Evolutionary conservation across 768 basidiomycete species (phyloP).

Genomic region (Tulasnella sp.): DNA sequence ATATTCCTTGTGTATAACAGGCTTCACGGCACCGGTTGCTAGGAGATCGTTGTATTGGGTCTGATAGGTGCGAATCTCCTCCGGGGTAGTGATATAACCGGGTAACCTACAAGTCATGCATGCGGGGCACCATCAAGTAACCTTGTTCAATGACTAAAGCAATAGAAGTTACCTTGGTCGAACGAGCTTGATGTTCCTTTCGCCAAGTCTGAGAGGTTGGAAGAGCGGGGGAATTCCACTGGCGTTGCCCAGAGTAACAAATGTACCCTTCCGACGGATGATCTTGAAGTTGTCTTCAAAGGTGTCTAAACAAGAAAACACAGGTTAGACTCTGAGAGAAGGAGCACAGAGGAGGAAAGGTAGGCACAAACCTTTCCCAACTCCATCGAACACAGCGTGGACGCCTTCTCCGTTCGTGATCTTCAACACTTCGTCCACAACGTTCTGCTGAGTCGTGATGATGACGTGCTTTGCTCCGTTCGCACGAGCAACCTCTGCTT

Average conservation of each 20-base stretch:
- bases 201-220: constrained; percentile 57
- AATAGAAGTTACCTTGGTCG: constrained; percentile 57
- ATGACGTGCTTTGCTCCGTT: constrained; percentile 86
- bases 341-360: neutral
- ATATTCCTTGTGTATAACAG: constrained; percentile 68
- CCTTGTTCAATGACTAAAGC: neutral
- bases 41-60: constrained; percentile 56
- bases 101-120: constrained; percentile 43
- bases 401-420: constrained; percentile 75
- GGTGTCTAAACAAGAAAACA: constrained; percentile 30
- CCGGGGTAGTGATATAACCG: constrained; percentile 66
- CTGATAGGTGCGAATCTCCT: constrained; percentile 63
- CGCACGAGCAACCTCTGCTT: constrained; percentile 68
- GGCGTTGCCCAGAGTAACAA: constrained; percentile 87
- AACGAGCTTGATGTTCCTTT: constrained; percentile 73
- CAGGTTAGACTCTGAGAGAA: neutral
- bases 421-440: constrained; percentile 62
- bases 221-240: constrained; percentile 78
- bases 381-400: constrained; percentile 85
- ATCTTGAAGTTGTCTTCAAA: constrained; percentile 72
- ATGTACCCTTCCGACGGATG: constrained; percentile 77
- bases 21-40: constrained; percentile 50
- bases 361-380: constrained; percentile 90
- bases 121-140: neutral
- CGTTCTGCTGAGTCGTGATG: constrained; percentile 65